Evolutionary conservation across 2,329 filamentous ascomycete genomes (phyloP), one percentile per base, ranked within the genome.

Genomic region (Coleophoma eucalyptorum): DNA sequence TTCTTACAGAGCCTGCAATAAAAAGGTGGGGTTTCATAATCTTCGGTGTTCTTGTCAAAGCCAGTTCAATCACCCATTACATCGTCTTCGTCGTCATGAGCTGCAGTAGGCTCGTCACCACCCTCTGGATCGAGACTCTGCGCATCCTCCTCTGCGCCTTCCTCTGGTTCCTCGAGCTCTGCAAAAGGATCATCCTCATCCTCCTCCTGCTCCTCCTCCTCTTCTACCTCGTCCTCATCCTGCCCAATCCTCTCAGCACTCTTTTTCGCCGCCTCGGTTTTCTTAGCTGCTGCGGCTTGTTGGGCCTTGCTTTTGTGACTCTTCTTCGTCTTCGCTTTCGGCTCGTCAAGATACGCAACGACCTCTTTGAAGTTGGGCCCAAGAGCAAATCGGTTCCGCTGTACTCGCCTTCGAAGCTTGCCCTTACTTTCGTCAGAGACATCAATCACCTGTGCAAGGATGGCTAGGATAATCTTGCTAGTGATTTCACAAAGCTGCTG

Each of bases 341-440:
- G 75, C 51, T 87, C 81, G 61, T 96, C 91, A 4, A 97, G 74
- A 66, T 87, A 94, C 8, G 83, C 81, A 4, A 96, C 74, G 6
- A 97, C 83, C 61, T 94, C 90, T 63, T 87, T 89, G 75, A 89
- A 95, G 65, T 94, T 97, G 43, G 81, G 75, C 2, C 94, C 94
- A 3, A 99, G 78, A 63, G 83, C 84, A n/a, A 73, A 75, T 64
- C 87, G 87, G 69, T 99, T 97, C 57, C 89, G 79, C 61, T 87
- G 77, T 19, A 99, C 74, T 18, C 91, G 80, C 60, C 83, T 81
- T 55, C 81, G 80, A 34, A 96, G 77, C 63, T 81, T 82, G 31
- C 82, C 84, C 8, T 78, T 78, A 31, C 80, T 72, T 11, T 78
- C 71, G 6, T 81, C 83, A 1, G 73, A 75, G 40, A 76, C 72